Conservation (phyloP, 1,284 basidiomycete species). For the Rhodofomes roseus region DNA sequence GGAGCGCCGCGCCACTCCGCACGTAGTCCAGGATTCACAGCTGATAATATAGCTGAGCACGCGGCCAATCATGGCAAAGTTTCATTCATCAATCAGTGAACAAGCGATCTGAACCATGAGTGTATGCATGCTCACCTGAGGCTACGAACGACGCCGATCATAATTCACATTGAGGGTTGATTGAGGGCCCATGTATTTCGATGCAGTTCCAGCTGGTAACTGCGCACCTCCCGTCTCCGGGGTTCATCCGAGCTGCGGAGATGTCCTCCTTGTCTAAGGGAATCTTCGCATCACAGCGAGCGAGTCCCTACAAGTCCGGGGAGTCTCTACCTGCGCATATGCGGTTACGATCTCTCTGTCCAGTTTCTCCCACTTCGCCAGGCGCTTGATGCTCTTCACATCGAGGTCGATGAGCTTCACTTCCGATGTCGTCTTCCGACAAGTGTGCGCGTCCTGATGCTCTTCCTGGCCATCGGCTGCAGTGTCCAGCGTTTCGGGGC, state of each 20-base stretch:
- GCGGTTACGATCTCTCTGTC: slow-evolving; percentile 63
- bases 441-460: background rate
- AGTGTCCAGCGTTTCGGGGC: background rate
- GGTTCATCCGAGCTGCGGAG: too few species aligned
- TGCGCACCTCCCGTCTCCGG: too few species aligned
- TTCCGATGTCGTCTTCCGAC: slow-evolving; percentile 10
- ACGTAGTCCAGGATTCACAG: too few species aligned
- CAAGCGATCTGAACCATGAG: background rate
- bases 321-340: slow-evolving; percentile 35
- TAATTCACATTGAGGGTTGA: too few species aligned
- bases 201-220: too few species aligned
- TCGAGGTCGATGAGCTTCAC: slow-evolving; percentile 86
- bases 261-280: too few species aligned
- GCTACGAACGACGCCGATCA: too few species aligned
- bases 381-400: slow-evolving; percentile 66
- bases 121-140: background rate
- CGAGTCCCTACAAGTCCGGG: slow-evolving; percentile 12
- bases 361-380: slow-evolving; percentile 71
- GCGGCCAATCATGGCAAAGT: background rate
- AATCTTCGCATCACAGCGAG: background rate
- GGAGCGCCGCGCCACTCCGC: too few species aligned
- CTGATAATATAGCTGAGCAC: background rate
- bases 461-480: background rate
- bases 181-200: too few species aligned
- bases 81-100: background rate